Evolutionary conservation across 306 rosid genomes (phyloP), one percentile per base, ranked within the genome.

Genomic region (Casuarina cunninghamiana): DNA sequence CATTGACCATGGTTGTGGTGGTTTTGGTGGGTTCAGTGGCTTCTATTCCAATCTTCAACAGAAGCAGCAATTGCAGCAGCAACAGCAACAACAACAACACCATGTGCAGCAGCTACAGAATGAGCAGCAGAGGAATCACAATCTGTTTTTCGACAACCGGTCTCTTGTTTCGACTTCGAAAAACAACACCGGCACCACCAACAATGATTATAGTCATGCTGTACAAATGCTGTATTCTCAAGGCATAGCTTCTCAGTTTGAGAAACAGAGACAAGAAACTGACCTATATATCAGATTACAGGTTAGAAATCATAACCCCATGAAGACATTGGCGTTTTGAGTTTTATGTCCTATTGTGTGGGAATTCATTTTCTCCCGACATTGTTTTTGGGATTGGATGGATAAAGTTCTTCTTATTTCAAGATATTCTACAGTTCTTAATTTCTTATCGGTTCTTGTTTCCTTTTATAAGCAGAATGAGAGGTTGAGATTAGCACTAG

Each of bases 231-330:
- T 67, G 70, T 70, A 61, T 70, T 44, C 85, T 26, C 87, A 83
- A 12, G 48, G 67, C 38, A 6, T 88, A 39, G 76, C 66, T 51
- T 16, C 77, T 49, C 88, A 85, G 35, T 79, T 82, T 16, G 86
- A 87, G 82, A 87, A 82, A 62, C 86, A 87, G 32, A 17, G 82
- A 21, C 88, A 76, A 2, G 93, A 93, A 67, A 81, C 78, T n/a
- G 91, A 88, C 73, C 84, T 83, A 1, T 83, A 78, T 69, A 75
- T 94, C 79, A 85, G 72, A 71, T 51, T 74, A 45, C 91, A 91
- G 96, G 98, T 94, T 15, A 67, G 41, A 26, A 3, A 32, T 9
- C 32, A 32, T 8, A 12, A 10, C 53, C 3, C 26, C 15, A 6
- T 11, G 0, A 69, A 50, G 12, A 6, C 67, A 35, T 13, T 6